Percentiles rank a stretch among this genome's conserved stretches.
Conservation (phyloP, 2,329 filamentous ascomycete genomes). For the Nannizziopsis arthrosporioides region DNA sequence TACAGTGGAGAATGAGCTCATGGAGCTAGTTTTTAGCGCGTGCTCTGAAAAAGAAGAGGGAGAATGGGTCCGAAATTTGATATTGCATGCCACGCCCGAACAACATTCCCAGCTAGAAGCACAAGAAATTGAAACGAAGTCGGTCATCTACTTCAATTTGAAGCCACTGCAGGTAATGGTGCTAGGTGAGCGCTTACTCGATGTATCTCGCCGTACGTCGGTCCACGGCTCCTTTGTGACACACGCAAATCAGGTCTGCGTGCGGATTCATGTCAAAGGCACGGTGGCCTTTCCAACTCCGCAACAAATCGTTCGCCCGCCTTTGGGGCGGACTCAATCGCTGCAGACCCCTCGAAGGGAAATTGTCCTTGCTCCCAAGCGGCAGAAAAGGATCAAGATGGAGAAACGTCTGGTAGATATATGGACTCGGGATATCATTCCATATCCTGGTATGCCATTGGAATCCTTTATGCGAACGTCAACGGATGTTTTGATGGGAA, state of each 20-base stretch:
- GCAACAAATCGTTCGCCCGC: slow-evolving; percentile 7
- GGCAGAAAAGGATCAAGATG: slow-evolving; percentile 63
- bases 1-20: slow-evolving; percentile 61
- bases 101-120: slow-evolving; percentile 20
- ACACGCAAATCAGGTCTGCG: slow-evolving; percentile 8
- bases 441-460: slow-evolving; percentile 68
- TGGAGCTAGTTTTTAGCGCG: slow-evolving; percentile 77
- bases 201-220: slow-evolving; percentile 44
- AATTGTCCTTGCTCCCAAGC: slow-evolving; percentile 60
- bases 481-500: slow-evolving; percentile 79
- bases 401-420: slow-evolving; percentile 65
- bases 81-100: slow-evolving; percentile 40
- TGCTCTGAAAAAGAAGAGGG: slow-evolving; percentile 69
- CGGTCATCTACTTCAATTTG: slow-evolving; percentile 8
- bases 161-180: slow-evolving; percentile 48
- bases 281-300: slow-evolving; percentile 12
- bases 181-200: slow-evolving; percentile 61
- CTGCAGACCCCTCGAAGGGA: slow-evolving; percentile 49
- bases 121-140: slow-evolving; percentile 17
- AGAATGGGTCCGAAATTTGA: slow-evolving; percentile 64
- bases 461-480: slow-evolving; percentile 65
- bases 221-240: slow-evolving; percentile 57
- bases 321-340: slow-evolving; percentile 45
- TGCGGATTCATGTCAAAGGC: slow-evolving; percentile 16
- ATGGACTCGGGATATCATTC: slow-evolving; percentile 70